Percentiles rank a stretch among this genome's conserved stretches.
Conservation (phyloP, 192 early-diverging fungal genomes). For the Podila minutissima region DNA sequence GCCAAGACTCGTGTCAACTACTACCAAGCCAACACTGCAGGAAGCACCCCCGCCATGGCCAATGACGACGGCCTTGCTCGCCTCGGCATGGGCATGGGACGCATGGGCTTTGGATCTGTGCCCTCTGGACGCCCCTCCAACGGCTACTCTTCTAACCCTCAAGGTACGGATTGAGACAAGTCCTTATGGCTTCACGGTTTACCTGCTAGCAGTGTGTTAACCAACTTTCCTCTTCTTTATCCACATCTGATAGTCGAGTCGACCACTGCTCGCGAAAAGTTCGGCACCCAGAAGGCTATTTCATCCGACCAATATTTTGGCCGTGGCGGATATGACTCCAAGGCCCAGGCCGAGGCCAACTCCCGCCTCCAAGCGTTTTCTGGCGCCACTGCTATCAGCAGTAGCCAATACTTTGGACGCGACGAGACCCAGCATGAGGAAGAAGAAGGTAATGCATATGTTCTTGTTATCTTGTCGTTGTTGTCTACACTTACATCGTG, state of each 20-base stretch:
- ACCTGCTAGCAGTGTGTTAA: neutral
- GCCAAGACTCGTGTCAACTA: slow-evolving; percentile 44
- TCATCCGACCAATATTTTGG: slow-evolving; percentile 95
- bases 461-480: neutral
- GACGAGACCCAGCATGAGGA: slow-evolving; percentile 61
- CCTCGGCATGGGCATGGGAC: slow-evolving; percentile 76
- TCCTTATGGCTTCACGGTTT: neutral
- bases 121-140: slow-evolving; percentile 24
- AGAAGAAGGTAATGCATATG: slow-evolving; percentile 18
- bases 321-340: slow-evolving; percentile 73
- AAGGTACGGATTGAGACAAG: slow-evolving; percentile 11
- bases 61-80: slow-evolving; percentile 65
- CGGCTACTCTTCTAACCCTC: slow-evolving; percentile 24
- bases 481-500: neutral
- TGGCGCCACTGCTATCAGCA: slow-evolving; percentile 80
- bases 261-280: slow-evolving; percentile 77
- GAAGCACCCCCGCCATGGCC: slow-evolving; percentile 14
- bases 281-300: slow-evolving; percentile 86
- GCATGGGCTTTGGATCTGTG: slow-evolving; percentile 68
- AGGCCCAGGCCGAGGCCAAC: slow-evolving; percentile 58
- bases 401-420: slow-evolving; percentile 85
- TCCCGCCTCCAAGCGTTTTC: slow-evolving; percentile 74
- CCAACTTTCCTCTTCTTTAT: neutral
- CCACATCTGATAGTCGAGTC: slow-evolving; percentile 30
- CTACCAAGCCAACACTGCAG: slow-evolving; percentile 60